phyloP scores from a whole-genome alignment of 495 filamentous ascomycete species.

The Pyrenula aspistea region DNA sequence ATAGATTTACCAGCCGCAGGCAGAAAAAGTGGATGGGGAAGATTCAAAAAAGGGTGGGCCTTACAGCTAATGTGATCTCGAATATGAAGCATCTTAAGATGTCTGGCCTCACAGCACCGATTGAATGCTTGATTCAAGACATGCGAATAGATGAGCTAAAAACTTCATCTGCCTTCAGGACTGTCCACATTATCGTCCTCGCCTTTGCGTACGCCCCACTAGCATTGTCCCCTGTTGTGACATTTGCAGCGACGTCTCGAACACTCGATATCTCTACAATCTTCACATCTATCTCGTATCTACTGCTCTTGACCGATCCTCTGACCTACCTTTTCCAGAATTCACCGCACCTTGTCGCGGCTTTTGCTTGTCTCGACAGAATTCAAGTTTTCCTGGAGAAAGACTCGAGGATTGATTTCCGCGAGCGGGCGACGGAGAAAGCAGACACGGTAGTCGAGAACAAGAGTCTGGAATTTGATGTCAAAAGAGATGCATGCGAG shows the following conservation, averaged over 20 bases:
- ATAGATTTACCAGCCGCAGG: neutral
- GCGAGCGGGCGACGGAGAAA: neutral
- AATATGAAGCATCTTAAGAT: conserved; percentile 51
- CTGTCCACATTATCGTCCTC: neutral
- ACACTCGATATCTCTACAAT: conserved; percentile 4
- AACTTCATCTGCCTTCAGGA: neutral
- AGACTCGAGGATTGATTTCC: conserved; percentile 18
- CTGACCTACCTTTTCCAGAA: conserved; percentile 7
- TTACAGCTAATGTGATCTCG: conserved; percentile 35
- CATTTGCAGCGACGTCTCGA: conserved; percentile 21
- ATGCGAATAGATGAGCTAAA: neutral
- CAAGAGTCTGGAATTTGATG: neutral
- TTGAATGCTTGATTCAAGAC: neutral
- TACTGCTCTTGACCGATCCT: conserved; percentile 10
- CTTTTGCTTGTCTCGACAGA: conserved; percentile 24
- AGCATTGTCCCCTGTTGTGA: conserved; percentile 39
- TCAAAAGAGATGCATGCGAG: neutral
- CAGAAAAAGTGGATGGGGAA: conserved; percentile 32
- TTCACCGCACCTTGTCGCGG: conserved; percentile 12
- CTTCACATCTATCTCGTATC: conserved; percentile 11
- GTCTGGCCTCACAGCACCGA: conserved; percentile 30
- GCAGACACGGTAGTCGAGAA: neutral
- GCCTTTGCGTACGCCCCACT: conserved; percentile 31
- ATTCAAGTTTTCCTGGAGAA: conserved; percentile 26
- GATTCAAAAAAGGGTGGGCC: conserved; percentile 37